These are phyloP conservation scores for Penicillium tannophilum DNA, from an alignment of 495 filamentous ascomycete genomes.

Conservation along the genomic window DNA sequence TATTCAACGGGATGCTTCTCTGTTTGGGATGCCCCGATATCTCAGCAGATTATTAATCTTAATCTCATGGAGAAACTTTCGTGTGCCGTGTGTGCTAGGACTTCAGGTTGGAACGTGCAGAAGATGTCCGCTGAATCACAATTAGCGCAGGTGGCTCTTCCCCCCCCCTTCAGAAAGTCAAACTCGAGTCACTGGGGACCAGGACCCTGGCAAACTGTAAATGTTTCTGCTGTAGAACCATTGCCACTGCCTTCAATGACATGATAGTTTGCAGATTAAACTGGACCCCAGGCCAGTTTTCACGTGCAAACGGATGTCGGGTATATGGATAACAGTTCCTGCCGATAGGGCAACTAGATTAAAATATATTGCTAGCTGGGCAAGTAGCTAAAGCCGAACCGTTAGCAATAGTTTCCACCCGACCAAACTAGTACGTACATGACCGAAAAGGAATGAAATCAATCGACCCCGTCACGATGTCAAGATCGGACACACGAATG, in stretches of 20 bases:
- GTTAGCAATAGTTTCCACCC: slow-evolving; percentile 19
- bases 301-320: slow-evolving; percentile 22
- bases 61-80: background rate
- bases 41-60: background rate
- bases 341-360: slow-evolving; percentile 2
- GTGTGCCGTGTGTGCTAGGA: slow-evolving; percentile 19
- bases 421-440: slow-evolving; percentile 9
- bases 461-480: background rate
- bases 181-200: background rate
- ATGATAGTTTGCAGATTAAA: too few species aligned
- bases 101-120: slow-evolving; percentile 27
- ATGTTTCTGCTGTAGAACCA: background rate
- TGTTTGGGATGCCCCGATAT: background rate
- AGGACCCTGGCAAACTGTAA: background rate
- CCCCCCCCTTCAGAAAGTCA: background rate
- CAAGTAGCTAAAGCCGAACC: slow-evolving; percentile 12
- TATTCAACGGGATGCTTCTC: background rate
- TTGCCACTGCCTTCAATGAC: background rate
- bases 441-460: background rate
- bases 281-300: background rate
- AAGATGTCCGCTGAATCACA: slow-evolving; percentile 22
- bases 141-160: slow-evolving; percentile 15
- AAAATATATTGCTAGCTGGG: background rate
- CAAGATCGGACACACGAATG: slow-evolving; percentile 26
- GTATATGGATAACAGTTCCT: slow-evolving; percentile 8